Percentiles rank a stretch among this genome's conserved stretches.
Evolutionary conservation across 257 asterid species (phyloP).

Genomic region (Solanum pennellii): DNA sequence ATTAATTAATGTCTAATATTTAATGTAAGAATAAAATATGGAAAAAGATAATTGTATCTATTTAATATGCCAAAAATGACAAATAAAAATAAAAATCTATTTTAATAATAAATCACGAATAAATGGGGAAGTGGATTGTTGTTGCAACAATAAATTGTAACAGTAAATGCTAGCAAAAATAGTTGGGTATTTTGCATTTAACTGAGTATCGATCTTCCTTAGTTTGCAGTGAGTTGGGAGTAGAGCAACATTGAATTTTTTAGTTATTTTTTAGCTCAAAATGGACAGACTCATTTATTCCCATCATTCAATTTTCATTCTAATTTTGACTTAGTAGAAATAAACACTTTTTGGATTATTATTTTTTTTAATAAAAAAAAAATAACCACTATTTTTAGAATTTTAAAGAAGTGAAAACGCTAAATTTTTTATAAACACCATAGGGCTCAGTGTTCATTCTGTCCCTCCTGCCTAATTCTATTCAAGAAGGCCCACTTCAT

Average conservation of each 20-base stretch:
- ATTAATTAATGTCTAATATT: too few relatives aligned
- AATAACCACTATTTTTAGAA: background rate
- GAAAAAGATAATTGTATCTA: too few relatives aligned
- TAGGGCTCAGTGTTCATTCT: background rate
- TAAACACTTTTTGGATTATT: background rate
- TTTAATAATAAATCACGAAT: background rate
- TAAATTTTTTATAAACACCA: background rate
- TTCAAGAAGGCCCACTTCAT: background rate
- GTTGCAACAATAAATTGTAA: background rate
- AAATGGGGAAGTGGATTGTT: background rate
- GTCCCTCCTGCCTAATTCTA: background rate
- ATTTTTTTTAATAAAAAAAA: too few relatives aligned
- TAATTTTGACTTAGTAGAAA: background rate
- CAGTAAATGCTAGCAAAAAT: background rate
- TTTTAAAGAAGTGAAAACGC: too few relatives aligned
- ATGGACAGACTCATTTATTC: background rate
- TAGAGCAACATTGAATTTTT: background rate
- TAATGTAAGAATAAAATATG: too few relatives aligned
- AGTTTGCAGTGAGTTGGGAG: background rate
- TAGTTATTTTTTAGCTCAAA: background rate
- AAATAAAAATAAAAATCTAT: too few relatives aligned
- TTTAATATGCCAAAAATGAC: too few relatives aligned
- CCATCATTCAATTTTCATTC: background rate
- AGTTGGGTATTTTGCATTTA: background rate
- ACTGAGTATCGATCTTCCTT: background rate